Evolutionary conservation across 345 rosid species (phyloP), one percentile per base, ranked within the genome.

Genomic region (Streptanthus diversifolius): DNA sequence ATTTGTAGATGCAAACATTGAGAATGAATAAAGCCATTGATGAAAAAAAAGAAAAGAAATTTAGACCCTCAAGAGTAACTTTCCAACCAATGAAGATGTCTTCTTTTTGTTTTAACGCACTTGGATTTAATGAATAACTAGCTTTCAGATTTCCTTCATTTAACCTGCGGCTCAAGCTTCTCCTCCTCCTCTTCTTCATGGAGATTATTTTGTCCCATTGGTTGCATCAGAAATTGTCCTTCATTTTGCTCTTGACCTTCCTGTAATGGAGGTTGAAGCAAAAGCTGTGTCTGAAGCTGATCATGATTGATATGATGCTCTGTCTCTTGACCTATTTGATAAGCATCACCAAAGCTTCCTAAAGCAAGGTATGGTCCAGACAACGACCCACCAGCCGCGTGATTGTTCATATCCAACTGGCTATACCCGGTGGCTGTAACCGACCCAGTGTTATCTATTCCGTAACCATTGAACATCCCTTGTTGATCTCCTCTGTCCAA

Each of bases 201-300:
- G 0, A 60, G 57, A 61, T 60, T 75, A 40, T 68, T 70, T 68
- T 75, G 57, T 43, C 69, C 74, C 64, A 57, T 56, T 66, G 66
- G 55, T 5, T 75, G 74, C 63, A 85, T 83, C 30, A 74, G 76
- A 39, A 74, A 66, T 52, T 61, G 77, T 63, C 82, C 47, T 36
- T 81, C 85, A 13, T 44, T 64, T 43, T 66, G 77, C 35, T 70
- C 73, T 39, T 79, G 83, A 2, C 15, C 51, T 45, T 73, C 85
- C 21, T 81, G 87, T 49, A 70, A 66, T 29, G 85, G 77, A 67
- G 73, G 81, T 18, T 81, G 96, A 68, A 89, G 85, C 79, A 88
- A 73, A 27, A 85, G 80, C 63, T 87, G 90, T 37, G 82, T 80
- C 61, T 80, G 82, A 71, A 80, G 80, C 48, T 69, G 81, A 43